Conservation (phyloP, 306 rosid species). For the Rosa lucieae region DNA sequence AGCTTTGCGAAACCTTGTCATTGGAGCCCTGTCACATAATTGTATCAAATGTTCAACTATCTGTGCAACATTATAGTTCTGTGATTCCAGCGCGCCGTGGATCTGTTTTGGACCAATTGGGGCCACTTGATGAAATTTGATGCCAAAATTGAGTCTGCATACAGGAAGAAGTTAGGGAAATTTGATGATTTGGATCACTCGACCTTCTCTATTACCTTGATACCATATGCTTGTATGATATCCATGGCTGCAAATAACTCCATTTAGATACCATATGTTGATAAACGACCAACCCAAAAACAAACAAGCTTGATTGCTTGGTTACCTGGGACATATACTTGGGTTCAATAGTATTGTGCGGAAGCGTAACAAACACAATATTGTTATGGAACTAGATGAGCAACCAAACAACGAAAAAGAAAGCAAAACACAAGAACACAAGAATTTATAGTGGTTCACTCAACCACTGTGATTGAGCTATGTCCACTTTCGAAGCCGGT, state of each 20-base stretch:
- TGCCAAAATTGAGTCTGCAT: neutral
- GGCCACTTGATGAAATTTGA: neutral
- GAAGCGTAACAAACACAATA: no score
- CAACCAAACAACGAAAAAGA: no score
- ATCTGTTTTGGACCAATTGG: neutral
- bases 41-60: no score
- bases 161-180: neutral
- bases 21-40: no score
- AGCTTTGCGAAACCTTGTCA: slow-evolving; percentile 1
- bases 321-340: slow-evolving; percentile 83
- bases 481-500: no score
- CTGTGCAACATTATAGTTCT: neutral
- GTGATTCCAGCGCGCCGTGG: neutral
- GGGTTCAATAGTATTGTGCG: slow-evolving; percentile 25
- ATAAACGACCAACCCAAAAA: neutral
- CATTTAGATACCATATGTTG: neutral
- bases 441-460: no score
- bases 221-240: slow-evolving; percentile 74
- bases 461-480: no score
- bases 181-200: slow-evolving; percentile 31
- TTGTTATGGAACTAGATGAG: no score
- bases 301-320: slow-evolving; percentile 17
- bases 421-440: no score
- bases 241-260: slow-evolving; percentile 55
- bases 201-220: slow-evolving; percentile 72